These are phyloP conservation scores for Penicillium decumbens DNA, from an alignment of 2,329 filamentous ascomycete genomes.

Conservation along the genomic window DNA sequence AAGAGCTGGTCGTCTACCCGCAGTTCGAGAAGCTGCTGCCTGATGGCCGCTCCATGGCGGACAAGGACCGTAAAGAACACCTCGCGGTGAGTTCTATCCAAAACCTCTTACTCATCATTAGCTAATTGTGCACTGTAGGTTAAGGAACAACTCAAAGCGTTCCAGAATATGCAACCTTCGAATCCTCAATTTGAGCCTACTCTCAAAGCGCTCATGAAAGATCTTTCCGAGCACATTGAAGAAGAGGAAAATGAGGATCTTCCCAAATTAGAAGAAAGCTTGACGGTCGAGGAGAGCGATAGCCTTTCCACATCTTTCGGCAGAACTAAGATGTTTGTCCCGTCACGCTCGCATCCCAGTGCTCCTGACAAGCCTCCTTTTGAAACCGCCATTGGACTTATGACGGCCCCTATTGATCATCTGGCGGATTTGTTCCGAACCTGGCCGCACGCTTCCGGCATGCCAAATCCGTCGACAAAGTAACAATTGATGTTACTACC, in stretches of 20 bases:
- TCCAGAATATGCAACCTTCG: slow-evolving; percentile 43
- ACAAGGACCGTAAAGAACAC: slow-evolving; percentile 47
- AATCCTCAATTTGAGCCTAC: slow-evolving; percentile 41
- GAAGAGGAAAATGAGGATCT: slow-evolving; percentile 50
- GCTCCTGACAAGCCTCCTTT: slow-evolving; percentile 51
- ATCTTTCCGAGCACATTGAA: slow-evolving; percentile 46
- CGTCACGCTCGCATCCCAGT: slow-evolving; percentile 47
- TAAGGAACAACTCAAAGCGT: slow-evolving; percentile 47
- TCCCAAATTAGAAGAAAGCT: slow-evolving; percentile 43
- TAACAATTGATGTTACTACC: too few relatives aligned
- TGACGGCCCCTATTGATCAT: slow-evolving; percentile 54
- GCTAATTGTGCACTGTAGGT: too few relatives aligned
- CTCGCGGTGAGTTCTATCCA: slow-evolving; percentile 19
- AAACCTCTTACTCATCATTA: too few relatives aligned
- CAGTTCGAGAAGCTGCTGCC: slow-evolving; percentile 47
- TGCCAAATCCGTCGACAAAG: slow-evolving; percentile 17
- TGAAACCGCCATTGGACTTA: slow-evolving; percentile 51
- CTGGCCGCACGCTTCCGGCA: slow-evolving; percentile 35
- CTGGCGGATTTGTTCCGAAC: slow-evolving; percentile 52
- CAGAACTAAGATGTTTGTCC: slow-evolving; percentile 51
- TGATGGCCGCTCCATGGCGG: slow-evolving; percentile 42
- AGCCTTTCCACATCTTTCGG: slow-evolving; percentile 43
- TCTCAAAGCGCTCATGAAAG: slow-evolving; percentile 41
- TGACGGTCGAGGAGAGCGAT: slow-evolving; percentile 33
- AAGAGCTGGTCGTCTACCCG: slow-evolving; percentile 52